Evolutionary conservation across 345 rosid genomes (phyloP), one percentile per base, ranked within the genome.

Genomic region (Anacardium occidentale): DNA sequence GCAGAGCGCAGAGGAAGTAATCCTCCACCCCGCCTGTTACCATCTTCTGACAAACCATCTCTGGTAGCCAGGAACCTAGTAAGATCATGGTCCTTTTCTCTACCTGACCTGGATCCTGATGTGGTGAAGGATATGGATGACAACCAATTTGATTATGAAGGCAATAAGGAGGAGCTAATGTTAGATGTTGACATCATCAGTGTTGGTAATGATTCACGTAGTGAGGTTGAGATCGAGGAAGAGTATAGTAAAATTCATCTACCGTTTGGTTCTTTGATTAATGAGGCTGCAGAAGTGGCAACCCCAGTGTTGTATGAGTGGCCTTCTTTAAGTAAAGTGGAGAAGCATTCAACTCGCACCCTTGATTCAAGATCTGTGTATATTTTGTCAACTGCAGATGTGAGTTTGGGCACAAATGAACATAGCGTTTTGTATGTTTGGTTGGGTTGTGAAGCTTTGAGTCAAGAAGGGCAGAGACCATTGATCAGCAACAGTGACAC

Each of bases 1-100:
- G 93, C 93, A 63, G 88, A 83, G 83, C 89, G 89, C 45, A 76
- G 93, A 74, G 89, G 93, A 67, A 86, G 89, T 70, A 80, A 74
- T 78, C 91, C 87, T 78, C 93, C 93, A 13, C 86, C 87, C 2
- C 66, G 69, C 56, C 32, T 71, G 65, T 68, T 89, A 64, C 77
- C 88, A 22, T 69, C 89, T 2, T 69, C 75, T 56, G 82, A 80
- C 69, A 83, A 83, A 64, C 77, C 74, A 47, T 66, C 84, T 50
- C 25, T 66, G 24, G 82, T 54, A n/a, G 73, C 66, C 24, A 71
- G 64, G 59, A 85, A 40, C 40, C 80, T 79, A 74, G 79, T 69
- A 57, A 75, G 84, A 68, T 83, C 89, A 8, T 77, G 84, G 86
- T 86, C 93, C 13, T 85, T 86, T 75, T 86, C 87, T 62, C 71